Percentiles rank a stretch among this genome's conserved stretches.
Conservation (phyloP, 805 yeast species). For the Candida namnaoensis region DNA sequence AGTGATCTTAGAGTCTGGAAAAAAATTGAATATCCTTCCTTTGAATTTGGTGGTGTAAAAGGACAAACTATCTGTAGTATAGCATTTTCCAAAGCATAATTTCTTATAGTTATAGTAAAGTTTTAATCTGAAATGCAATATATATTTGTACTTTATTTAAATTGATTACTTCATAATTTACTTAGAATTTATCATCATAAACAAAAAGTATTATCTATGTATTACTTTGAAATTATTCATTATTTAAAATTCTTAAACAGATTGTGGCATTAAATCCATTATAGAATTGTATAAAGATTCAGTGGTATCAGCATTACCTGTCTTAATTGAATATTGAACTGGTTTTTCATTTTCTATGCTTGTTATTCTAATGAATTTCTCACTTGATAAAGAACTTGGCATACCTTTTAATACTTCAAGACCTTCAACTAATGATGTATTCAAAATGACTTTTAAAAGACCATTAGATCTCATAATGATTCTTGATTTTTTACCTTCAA, state of each 20-base stretch:
- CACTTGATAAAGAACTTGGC: slow-evolving; percentile 77
- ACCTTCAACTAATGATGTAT: slow-evolving; percentile 54
- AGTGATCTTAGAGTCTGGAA: slow-evolving; percentile 47
- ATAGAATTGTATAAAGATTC: slow-evolving; percentile 47
- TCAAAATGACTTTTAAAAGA: slow-evolving; percentile 71
- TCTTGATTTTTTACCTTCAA: slow-evolving; percentile 37
- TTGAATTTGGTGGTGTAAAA: slow-evolving; percentile 81
- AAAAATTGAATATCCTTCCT: slow-evolving; percentile 66
- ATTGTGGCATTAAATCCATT: slow-evolving; percentile 17
- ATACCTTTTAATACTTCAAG: slow-evolving; percentile 70
- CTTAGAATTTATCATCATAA: no score
- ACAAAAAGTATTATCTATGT: no score
- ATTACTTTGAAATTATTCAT: no score
- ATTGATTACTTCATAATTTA: no score
- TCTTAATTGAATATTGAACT: slow-evolving; percentile 74
- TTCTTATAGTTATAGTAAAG: no score
- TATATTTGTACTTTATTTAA: neutral
- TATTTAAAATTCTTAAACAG: neutral
- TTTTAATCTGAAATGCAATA: neutral
- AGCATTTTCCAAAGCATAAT: slow-evolving; percentile 47
- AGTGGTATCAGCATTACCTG: slow-evolving; percentile 54
- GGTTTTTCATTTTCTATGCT: slow-evolving; percentile 61
- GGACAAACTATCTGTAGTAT: slow-evolving; percentile 87
- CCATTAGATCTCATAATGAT: slow-evolving; percentile 90
- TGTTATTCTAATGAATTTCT: slow-evolving; percentile 72